These are phyloP conservation scores for Diaporthe citri DNA, from an alignment of 2,329 filamentous ascomycete genomes.

Conservation along the genomic window DNA sequence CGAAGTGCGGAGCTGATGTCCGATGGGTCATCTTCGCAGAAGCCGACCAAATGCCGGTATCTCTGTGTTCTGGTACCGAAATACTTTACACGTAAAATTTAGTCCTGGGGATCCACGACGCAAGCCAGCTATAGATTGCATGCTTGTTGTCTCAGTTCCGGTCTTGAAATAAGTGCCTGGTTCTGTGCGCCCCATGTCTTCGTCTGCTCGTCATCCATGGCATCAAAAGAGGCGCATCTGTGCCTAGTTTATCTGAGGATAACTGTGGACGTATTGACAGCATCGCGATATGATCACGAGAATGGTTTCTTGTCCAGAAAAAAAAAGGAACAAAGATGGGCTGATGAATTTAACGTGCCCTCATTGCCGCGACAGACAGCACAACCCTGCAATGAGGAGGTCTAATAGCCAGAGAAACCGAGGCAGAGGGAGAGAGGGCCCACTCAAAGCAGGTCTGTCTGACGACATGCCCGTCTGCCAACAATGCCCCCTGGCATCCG, in stretches of 20 bases:
- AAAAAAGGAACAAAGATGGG: background rate
- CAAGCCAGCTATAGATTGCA: background rate
- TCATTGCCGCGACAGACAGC: slow-evolving; percentile 3
- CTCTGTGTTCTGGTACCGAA: background rate
- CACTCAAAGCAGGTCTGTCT: background rate
- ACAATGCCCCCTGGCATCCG: background rate
- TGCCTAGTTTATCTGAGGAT: no score
- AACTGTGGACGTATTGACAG: background rate
- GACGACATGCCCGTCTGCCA: slow-evolving; percentile 17
- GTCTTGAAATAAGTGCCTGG: background rate
- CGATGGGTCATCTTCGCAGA: background rate
- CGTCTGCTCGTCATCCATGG: background rate
- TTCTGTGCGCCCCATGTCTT: background rate
- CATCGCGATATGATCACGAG: background rate
- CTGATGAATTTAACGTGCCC: background rate
- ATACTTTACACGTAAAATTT: background rate
- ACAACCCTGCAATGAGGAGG: background rate
- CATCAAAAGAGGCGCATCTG: background rate
- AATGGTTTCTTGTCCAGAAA: background rate
- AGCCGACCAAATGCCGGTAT: slow-evolving; percentile 10
- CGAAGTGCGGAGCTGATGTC: slow-evolving; percentile 7
- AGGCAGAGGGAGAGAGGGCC: background rate
- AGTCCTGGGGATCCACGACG: background rate
- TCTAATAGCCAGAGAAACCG: background rate
- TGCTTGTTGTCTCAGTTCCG: background rate